Percentiles rank a stretch among this genome's conserved stretches.
phyloP scores from a whole-genome alignment of 129 eudicot genomes.

The Flaveria sonorensis region DNA sequence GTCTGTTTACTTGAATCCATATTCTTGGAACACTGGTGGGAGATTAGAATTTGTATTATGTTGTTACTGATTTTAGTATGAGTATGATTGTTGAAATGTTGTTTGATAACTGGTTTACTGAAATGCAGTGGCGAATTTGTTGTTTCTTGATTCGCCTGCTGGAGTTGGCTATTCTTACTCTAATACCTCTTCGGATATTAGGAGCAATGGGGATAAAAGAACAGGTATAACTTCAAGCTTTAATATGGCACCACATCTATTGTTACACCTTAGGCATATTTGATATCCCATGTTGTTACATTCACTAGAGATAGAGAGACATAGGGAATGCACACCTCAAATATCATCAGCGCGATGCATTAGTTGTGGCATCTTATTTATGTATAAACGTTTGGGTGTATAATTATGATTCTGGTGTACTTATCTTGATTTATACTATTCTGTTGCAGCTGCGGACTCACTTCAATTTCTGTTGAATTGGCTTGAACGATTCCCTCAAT shows the following conservation, averaged over 20 bases:
- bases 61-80: slow-evolving; percentile 6
- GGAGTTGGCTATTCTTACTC: slow-evolving; percentile 99
- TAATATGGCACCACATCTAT: neutral
- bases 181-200: slow-evolving; percentile 70
- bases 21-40: slow-evolving; percentile 88
- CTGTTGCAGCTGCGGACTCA: slow-evolving; percentile 66
- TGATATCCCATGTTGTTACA: neutral
- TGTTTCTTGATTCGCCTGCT: slow-evolving; percentile 89
- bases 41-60: neutral
- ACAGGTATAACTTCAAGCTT: slow-evolving; percentile 58
- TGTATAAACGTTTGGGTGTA: neutral
- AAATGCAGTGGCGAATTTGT: slow-evolving; percentile 76
- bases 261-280: neutral
- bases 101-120: slow-evolving; percentile 1
- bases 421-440: slow-evolving; percentile 4
- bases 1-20: slow-evolving; percentile 77
- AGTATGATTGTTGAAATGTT: neutral
- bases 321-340: neutral
- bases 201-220: slow-evolving; percentile 81
- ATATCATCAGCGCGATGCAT: neutral
- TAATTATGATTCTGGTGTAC: slow-evolving; percentile 6
- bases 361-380: neutral
- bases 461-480: slow-evolving; percentile 63
- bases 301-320: no score
- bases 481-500: slow-evolving; percentile 85